Evolutionary conservation across 1,139 yeast genomes (phyloP), one percentile per base, ranked within the genome.

Genomic region (Blastobotrys serpentis): DNA sequence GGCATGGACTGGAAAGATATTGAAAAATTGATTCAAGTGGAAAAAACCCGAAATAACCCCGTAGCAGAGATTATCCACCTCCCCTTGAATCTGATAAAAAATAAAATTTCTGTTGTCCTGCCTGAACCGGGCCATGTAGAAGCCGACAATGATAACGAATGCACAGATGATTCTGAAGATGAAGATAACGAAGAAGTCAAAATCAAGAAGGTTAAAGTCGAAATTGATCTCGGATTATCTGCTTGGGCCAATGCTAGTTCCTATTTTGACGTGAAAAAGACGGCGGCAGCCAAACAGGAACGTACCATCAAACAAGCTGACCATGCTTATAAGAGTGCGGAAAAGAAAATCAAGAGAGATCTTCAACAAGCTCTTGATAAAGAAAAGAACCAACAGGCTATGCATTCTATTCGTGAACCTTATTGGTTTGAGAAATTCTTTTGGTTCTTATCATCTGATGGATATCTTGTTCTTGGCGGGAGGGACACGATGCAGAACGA

Each of bases 1-100:
- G 94, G 88, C 56, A 87, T 88, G 90, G 98, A 92, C 64, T 92
- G 98, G 98, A 77, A 80, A 29, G 86, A 88, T 55, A 89, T 90
- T 52, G 96, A 86, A 62, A 81, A 84, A 55, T 70, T 84, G 49
- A 82, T 92, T 47, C 71, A 76, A 47, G 74, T 82, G 44, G 96
- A 90, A 59, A 83, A 87, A 58, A 67, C 72, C 1, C 77, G 83
- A 55, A 83, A 83, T 0, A 86, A 85, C 58, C 65, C 70, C 2
- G 72, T 83, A 45, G 96, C 97, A 0, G 68, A 71, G 37, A 61
- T 74, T 48, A 84, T 90, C 47, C 73, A 74, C 42, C 64, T 82
- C 33, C 95, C 96, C 0, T 73, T 92, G 59, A 81, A 88, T 48
- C 72, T 92, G 62, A 73, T 75, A 44, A 80, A 84, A 42, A 85